Conservation (phyloP, 257 asterid species). For the Leptodermis oblonga region DNA sequence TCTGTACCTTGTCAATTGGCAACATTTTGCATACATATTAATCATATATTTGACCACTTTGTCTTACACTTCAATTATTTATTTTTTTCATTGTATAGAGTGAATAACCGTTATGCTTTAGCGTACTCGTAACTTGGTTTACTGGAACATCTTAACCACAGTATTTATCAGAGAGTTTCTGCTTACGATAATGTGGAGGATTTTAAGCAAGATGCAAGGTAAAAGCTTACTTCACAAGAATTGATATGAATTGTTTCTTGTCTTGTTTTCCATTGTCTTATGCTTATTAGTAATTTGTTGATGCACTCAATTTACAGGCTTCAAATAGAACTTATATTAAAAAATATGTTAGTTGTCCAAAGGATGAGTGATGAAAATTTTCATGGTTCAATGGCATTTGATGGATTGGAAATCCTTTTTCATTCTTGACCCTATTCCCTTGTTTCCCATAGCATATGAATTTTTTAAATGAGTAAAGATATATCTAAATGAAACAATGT, state of each 20-base stretch:
- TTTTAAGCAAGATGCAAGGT: constrained; percentile 69
- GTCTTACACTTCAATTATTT: neutral
- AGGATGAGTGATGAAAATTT: neutral
- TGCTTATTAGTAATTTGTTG: neutral
- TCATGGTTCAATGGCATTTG: neutral
- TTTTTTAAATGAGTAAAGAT: too few relatives aligned
- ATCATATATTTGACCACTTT: neutral
- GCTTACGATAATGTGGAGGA: constrained; percentile 72
- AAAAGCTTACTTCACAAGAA: constrained; percentile 16
- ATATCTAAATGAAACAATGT: too few relatives aligned
- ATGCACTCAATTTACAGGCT: neutral
- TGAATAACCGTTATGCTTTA: constrained; percentile 6
- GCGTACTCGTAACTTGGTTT: too few relatives aligned
- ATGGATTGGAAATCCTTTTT: neutral
- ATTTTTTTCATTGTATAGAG: neutral
- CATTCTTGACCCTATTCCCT: neutral
- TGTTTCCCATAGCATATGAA: neutral
- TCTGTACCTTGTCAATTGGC: neutral
- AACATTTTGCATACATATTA: neutral
- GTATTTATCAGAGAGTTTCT: constrained; percentile 49
- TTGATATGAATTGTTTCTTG: neutral
- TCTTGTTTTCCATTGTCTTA: neutral
- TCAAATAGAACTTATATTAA: neutral
- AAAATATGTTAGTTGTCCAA: neutral
- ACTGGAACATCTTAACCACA: constrained; percentile 40